Base-by-base conservation (phyloP, 768 basidiomycete genomes). In the Lactifluus rugatus region DNA sequence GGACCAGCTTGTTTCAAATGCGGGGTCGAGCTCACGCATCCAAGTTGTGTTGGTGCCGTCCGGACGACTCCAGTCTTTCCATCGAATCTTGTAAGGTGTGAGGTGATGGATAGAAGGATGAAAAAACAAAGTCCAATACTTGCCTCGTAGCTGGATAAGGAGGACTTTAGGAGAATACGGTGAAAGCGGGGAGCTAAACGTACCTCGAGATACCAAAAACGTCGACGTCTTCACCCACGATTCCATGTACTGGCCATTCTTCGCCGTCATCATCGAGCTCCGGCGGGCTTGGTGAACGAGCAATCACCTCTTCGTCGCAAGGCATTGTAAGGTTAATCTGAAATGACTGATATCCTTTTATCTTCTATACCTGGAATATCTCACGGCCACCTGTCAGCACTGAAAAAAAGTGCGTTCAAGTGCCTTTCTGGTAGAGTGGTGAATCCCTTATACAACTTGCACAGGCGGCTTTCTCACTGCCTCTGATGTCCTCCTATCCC, bases 391-490 rank as follows among this genome's bases (percentile, higher is more conserved):
- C 54, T 32, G 16, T 31, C 49, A 6, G 49, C 49, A 32, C 36
- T 60, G 49, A 60, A 60, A 34, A 60, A 52, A 50, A 44, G 59
- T 60, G 7, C 26, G 49, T 44, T n/a, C n/a, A n/a, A 21, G 5
- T 26, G 3, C 3, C 36, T 25, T 28, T 47, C 37, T 39, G 5
- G 8, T 23, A 10, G n/a, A 25, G 14, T 28, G 17, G 19, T 32
- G 21, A 45, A 21, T 26, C 10, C 28, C 17, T 23, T 11, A 19
- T 52, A 28, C 28, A 42, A 45, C 26, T n/a, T 17, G 8, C 11
- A 53, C 64, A 85, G 84, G 79, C 48, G 77, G 77, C 57, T 69
- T 84, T 58, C 68, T 63, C 49, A 75, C 75, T 31, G 54, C 77
- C 9, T 67, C 72, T 31, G 82, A 86, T 53, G 66, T 87, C 28